Conservation (phyloP, 805 yeast genomes). For the Saturnispora dispora region DNA sequence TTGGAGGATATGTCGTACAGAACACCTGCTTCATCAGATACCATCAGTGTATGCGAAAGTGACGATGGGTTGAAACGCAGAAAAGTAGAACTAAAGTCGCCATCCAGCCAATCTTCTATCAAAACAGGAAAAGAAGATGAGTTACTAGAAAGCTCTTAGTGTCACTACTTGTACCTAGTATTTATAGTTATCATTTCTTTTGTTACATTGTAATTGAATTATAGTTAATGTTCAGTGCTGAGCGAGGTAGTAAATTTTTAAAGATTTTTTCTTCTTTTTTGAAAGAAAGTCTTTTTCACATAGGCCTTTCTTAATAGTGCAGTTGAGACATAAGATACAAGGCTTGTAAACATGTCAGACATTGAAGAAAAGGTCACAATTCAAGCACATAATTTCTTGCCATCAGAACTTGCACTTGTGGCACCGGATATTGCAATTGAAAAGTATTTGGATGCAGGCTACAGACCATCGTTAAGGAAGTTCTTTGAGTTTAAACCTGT, state of each 20-base stretch:
- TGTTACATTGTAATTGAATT: not conserved
- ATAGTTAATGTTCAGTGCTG: not conserved
- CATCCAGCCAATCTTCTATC: not conserved
- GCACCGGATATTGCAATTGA: conserved; percentile 80
- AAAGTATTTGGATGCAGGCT: conserved; percentile 64
- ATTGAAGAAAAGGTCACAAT: conserved; percentile 9
- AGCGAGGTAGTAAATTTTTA: too few relatives aligned
- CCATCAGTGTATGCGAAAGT: not conserved
- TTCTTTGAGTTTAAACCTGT: conserved; percentile 65
- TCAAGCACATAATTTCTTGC: conserved; percentile 57
- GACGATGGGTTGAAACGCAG: conserved; percentile 12
- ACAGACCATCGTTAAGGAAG: conserved; percentile 66
- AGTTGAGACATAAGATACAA: not conserved
- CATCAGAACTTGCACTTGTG: conserved; percentile 71
- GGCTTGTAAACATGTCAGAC: conserved; percentile 7
- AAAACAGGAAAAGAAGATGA: not conserved
- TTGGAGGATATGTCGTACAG: not conserved
- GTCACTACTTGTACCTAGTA: not conserved
- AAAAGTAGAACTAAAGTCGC: conserved; percentile 6
- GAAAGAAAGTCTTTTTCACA: not conserved
- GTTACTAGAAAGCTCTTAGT: not conserved
- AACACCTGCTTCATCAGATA: not conserved
- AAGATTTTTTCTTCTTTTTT: not conserved
- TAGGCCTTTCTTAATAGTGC: not conserved
- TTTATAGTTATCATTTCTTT: not conserved